Evolutionary conservation across 225 moss, liverwort and hornwort genomes (phyloP).

Genomic region (Antitrichia curtipendula): DNA sequence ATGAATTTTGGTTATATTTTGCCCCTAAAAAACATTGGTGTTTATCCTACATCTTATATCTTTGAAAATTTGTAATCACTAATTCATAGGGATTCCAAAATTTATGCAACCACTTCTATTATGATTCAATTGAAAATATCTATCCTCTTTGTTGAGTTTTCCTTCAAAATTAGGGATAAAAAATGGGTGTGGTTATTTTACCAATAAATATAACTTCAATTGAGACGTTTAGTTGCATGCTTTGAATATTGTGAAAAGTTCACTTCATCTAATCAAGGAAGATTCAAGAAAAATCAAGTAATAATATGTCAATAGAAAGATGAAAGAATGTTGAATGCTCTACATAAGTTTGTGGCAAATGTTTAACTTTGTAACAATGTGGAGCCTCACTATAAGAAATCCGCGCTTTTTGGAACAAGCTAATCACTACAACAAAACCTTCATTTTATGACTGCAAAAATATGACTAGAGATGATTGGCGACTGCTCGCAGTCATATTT

Average conservation of each 20-base stretch:
- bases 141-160: not conserved
- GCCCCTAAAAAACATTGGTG: too few relatives aligned
- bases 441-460: too few relatives aligned
- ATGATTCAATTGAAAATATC: not conserved
- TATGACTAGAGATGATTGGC: too few relatives aligned
- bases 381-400: too few relatives aligned
- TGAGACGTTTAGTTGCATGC: too few relatives aligned
- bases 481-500: too few relatives aligned
- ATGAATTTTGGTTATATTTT: too few relatives aligned
- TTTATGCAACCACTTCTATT: not conserved
- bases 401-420: too few relatives aligned
- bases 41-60: not conserved
- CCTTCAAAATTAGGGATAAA: not conserved
- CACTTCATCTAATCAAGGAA: too few relatives aligned
- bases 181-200: not conserved
- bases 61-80: not conserved
- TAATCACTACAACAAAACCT: too few relatives aligned
- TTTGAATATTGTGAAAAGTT: not conserved
- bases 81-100: too few relatives aligned
- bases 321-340: not conserved
- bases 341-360: not conserved
- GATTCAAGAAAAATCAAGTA: not conserved
- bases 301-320: not conserved
- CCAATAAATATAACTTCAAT: accelerated
- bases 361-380: not conserved